Evolutionary conservation across 176 grass and related monocot genomes (phyloP).

Genomic region (Thalia dealbata): DNA sequence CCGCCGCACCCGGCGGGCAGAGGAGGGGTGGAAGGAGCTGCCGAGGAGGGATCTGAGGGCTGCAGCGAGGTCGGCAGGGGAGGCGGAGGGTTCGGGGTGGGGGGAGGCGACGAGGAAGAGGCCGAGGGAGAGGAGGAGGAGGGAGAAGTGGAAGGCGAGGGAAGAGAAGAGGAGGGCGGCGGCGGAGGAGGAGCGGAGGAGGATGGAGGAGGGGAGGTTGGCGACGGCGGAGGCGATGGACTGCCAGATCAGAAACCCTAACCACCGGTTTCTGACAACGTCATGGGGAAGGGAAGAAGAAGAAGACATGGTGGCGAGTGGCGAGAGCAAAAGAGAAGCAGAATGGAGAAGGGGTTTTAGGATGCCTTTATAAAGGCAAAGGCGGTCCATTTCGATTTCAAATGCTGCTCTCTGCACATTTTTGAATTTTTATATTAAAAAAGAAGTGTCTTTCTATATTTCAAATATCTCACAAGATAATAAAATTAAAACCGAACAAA

Average conservation of each 20-base stretch:
- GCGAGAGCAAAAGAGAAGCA: background rate
- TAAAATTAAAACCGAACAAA: too few species aligned
- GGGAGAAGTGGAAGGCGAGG: constrained; percentile 22
- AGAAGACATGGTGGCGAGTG: constrained; percentile 16
- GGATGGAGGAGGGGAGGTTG: constrained; percentile 27
- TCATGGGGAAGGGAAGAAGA: constrained; percentile 10
- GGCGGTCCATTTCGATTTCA: too few species aligned
- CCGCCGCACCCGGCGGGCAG: constrained; percentile 27
- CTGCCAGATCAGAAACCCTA: constrained; percentile 46
- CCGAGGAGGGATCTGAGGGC: constrained; percentile 26
- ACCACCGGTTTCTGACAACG: constrained; percentile 31
- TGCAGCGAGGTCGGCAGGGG: constrained; percentile 22
- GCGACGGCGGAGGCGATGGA: constrained; percentile 25
- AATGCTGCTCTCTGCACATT: too few species aligned
- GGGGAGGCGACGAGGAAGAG: constrained; percentile 19
- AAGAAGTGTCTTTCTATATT: too few species aligned
- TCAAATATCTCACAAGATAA: too few species aligned
- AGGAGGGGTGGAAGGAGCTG: constrained; percentile 21
- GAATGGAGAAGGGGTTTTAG: constrained; percentile 12
- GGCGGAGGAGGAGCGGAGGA: constrained; percentile 26
- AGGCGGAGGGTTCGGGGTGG: constrained; percentile 24
- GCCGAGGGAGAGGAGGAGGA: constrained; percentile 16
- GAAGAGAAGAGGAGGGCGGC: constrained; percentile 32
- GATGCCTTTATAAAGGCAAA: background rate
- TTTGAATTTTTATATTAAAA: too few species aligned